These are phyloP conservation scores for Haplosporangium gracile DNA, from an alignment of 192 early-diverging fungal species.

Conservation along the genomic window DNA sequence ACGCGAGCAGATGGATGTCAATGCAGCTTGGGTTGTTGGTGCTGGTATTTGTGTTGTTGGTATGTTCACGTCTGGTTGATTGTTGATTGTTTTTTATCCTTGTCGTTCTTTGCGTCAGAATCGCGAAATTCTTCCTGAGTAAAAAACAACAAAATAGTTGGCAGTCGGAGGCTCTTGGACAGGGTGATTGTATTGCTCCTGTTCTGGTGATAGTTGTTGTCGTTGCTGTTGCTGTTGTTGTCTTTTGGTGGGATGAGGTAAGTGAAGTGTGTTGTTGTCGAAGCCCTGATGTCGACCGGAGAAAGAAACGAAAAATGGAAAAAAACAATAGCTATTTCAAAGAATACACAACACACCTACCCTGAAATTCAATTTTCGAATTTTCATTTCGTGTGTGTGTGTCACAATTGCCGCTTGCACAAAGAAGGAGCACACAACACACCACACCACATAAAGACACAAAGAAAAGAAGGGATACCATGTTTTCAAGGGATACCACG, in stretches of 20 bases:
- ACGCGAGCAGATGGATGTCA: background rate
- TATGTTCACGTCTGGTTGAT: background rate
- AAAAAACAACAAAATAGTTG: background rate
- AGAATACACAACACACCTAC: background rate
- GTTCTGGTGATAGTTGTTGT: background rate
- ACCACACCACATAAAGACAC: no score
- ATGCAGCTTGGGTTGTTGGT: background rate
- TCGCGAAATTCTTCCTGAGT: background rate
- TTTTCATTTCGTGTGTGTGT: background rate
- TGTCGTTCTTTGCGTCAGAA: background rate
- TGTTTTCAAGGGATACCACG: no score
- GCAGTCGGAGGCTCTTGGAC: background rate
- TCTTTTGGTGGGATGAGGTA: background rate
- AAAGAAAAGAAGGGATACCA: no score
- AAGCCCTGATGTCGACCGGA: background rate
- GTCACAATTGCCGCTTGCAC: background rate
- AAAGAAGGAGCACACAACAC: background rate
- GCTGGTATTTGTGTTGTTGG: background rate
- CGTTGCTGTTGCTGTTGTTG: background rate
- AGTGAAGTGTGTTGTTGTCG: background rate
- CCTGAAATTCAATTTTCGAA: background rate
- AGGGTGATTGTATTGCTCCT: background rate
- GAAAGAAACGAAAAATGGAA: background rate
- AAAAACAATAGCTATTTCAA: background rate
- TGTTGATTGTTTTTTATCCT: background rate